These are phyloP conservation scores for Drosera capensis DNA, from an alignment of 148 eudicot genomes.

Conservation along the genomic window DNA sequence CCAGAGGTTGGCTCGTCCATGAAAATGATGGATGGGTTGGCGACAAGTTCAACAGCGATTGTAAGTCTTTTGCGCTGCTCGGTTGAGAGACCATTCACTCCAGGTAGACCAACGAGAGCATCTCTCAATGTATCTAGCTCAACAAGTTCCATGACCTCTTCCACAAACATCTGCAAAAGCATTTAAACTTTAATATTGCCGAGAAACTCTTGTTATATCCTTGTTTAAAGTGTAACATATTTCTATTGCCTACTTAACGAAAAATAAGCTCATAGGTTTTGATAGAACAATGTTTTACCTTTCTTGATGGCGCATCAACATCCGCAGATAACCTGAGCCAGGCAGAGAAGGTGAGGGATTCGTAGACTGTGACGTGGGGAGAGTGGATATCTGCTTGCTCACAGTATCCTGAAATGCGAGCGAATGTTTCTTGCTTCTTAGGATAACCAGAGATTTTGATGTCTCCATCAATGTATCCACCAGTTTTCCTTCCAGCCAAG, in stretches of 20 bases:
- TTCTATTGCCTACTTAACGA: not conserved
- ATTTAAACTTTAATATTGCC: not conserved
- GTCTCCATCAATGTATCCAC: slow-evolving; percentile 51
- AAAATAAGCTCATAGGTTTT: not conserved
- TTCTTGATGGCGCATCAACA: slow-evolving; percentile 16
- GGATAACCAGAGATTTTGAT: slow-evolving; percentile 52
- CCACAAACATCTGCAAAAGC: slow-evolving; percentile 42
- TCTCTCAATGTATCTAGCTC: slow-evolving; percentile 34
- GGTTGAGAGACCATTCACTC: slow-evolving; percentile 56
- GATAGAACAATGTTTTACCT: slow-evolving; percentile 12
- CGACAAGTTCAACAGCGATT: slow-evolving; percentile 60
- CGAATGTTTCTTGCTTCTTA: slow-evolving; percentile 60
- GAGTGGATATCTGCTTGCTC: slow-evolving; percentile 44
- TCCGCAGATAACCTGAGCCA: slow-evolving; percentile 34
- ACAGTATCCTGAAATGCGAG: slow-evolving; percentile 47
- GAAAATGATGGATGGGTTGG: slow-evolving; percentile 58
- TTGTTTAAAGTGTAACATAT: no score
- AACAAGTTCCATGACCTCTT: slow-evolving; percentile 68
- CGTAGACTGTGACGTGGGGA: slow-evolving; percentile 30
- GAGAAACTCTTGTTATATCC: no score
- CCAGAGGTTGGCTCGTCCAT: slow-evolving; percentile 71
- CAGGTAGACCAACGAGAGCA: slow-evolving; percentile 65
- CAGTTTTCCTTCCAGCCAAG: slow-evolving; percentile 66
- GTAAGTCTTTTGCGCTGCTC: slow-evolving; percentile 66
- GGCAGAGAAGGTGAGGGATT: slow-evolving; percentile 28